phyloP scores from a whole-genome alignment of 208 protist genomes.

The Acanthamoeba castellanii region DNA sequence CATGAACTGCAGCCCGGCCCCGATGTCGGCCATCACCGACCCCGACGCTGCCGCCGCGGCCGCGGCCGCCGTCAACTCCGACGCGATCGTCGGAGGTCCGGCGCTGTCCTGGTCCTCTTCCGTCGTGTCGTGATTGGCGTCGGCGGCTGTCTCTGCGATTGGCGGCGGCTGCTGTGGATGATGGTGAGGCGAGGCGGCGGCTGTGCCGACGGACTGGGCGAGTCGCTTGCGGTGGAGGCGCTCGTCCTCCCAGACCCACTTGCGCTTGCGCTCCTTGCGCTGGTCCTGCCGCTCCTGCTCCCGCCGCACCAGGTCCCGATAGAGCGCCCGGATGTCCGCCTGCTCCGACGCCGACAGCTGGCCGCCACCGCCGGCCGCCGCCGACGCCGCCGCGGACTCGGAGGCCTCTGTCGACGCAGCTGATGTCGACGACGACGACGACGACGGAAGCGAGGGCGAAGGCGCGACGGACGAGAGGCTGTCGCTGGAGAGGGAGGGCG shows the following conservation, averaged over 20 bases:
- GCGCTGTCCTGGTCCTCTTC: too few species aligned
- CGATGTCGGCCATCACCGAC: not conserved
- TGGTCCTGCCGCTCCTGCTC: not conserved
- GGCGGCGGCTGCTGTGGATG: too few species aligned
- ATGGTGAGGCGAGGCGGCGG: not conserved
- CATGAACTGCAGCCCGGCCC: not conserved
- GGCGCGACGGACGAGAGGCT: not conserved
- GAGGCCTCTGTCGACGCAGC: too few species aligned
- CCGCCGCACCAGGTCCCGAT: not conserved
- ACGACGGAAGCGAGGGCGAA: not conserved
- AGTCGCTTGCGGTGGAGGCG: not conserved
- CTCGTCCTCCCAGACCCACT: not conserved
- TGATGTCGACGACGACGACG: not conserved
- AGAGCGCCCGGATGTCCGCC: not conserved
- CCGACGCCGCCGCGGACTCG: too few species aligned
- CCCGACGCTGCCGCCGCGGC: too few species aligned
- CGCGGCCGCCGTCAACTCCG: too few species aligned
- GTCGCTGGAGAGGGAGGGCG: not conserved
- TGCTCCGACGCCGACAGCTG: not conserved
- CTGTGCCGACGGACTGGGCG: not conserved
- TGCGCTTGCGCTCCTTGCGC: not conserved
- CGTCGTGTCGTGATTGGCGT: too few species aligned
- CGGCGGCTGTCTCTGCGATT: too few species aligned
- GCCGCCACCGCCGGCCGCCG: too few species aligned
- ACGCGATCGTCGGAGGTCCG: too few species aligned